phyloP scores from a whole-genome alignment of 805 yeast genomes.

The Hanseniaspora lachancei region DNA sequence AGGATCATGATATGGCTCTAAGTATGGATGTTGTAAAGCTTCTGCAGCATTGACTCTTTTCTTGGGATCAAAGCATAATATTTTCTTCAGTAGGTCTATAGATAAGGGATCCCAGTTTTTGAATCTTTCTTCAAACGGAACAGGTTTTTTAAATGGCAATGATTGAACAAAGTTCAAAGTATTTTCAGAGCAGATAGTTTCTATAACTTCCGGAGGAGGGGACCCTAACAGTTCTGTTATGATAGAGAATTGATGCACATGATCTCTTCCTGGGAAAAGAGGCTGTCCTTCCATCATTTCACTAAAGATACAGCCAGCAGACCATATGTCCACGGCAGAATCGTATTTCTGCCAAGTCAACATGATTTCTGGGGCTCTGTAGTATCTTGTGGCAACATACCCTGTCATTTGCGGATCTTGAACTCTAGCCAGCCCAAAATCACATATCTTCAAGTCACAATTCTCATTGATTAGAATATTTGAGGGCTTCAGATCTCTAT shows the following conservation, averaged over 20 bases:
- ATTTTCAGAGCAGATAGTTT: constrained; percentile 90
- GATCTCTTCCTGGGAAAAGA: constrained; percentile 94
- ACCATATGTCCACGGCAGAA: constrained; percentile 94
- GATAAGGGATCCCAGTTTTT: constrained; percentile 72
- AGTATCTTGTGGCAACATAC: constrained; percentile 87
- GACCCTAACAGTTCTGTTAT: constrained; percentile 92
- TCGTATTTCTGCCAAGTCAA: constrained; percentile 97
- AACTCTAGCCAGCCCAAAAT: constrained; percentile 88
- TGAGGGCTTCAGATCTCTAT: constrained; percentile 75
- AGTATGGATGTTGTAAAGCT: constrained; percentile 78
- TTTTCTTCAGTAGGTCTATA: constrained; percentile 70
- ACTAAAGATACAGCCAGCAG: constrained; percentile 92
- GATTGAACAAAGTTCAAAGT: constrained; percentile 88
- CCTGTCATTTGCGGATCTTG: constrained; percentile 99
- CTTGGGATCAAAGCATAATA: constrained; percentile 91
- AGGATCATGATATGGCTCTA: constrained; percentile 94
- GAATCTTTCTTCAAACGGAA: constrained; percentile 73
- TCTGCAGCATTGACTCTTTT: constrained; percentile 87
- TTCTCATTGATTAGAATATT: constrained; percentile 78
- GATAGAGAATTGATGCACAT: constrained; percentile 93
- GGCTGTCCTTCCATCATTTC: constrained; percentile 98
- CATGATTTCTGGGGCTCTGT: constrained; percentile 98
- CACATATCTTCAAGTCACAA: constrained; percentile 84
- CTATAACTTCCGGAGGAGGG: constrained; percentile 91
- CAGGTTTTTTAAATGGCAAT: constrained; percentile 84